A percentile compares a stretch with the other conserved stretches of the same genome.
Evolutionary conservation across 208 protist species (phyloP).

Genomic region (Trypanosoma conorhini): DNA sequence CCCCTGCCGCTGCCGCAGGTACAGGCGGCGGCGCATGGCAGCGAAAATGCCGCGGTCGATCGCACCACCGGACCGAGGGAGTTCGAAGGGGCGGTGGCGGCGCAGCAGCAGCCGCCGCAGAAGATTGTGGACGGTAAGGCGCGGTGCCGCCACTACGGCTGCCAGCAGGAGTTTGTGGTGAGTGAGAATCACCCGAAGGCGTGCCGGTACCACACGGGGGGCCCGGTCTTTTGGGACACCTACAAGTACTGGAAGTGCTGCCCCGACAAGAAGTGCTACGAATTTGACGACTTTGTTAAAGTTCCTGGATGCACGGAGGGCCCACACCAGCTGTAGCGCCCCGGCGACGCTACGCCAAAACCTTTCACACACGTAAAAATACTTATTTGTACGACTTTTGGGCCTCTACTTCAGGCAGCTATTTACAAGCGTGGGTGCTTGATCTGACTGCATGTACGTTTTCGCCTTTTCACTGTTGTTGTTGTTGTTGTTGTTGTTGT

Average conservation of each 20-base stretch:
- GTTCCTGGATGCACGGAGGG: slow-evolving; percentile 75
- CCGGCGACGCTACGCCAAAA: not conserved
- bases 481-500: slow-evolving; percentile 25
- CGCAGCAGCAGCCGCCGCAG: slow-evolving; percentile 39
- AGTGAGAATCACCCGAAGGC: slow-evolving; percentile 61
- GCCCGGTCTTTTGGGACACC: slow-evolving; percentile 87
- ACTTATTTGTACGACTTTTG: not conserved
- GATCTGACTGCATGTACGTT: not conserved
- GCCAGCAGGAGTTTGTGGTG: slow-evolving; percentile 76
- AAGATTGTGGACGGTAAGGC: slow-evolving; percentile 77
- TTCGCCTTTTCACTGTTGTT: not conserved
- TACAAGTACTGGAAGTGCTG: slow-evolving; percentile 93
- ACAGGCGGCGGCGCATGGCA: not conserved
- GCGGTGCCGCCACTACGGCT: slow-evolving; percentile 80
- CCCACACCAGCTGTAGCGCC: slow-evolving; percentile 57
- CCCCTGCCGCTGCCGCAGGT: slow-evolving; percentile 48
- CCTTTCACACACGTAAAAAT: not conserved
- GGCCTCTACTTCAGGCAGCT: not conserved
- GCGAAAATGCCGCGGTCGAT: not conserved
- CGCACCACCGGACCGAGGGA: slow-evolving; percentile 65
- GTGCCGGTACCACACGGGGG: slow-evolving; percentile 71
- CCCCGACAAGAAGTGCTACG: slow-evolving; percentile 70
- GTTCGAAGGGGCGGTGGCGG: slow-evolving; percentile 62
- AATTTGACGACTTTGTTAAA: slow-evolving; percentile 90
- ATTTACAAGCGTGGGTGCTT: not conserved